Evolutionary conservation across 768 basidiomycete genomes (phyloP), one percentile per base, ranked within the genome.

Genomic region (Dioszegia hungarica): DNA sequence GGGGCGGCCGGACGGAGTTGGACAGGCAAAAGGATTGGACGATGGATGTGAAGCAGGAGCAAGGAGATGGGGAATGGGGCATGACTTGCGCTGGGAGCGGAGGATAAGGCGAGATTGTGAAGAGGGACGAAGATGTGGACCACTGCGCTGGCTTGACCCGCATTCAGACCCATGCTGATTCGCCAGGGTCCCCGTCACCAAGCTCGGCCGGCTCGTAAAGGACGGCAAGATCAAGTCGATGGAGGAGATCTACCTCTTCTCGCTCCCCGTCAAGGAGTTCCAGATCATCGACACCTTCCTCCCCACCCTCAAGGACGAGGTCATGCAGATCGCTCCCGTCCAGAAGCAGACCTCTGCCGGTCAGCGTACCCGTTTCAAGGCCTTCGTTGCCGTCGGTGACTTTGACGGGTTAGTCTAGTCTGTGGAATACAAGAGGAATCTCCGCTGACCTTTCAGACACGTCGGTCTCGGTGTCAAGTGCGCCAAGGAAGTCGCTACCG

Each of bases 181-280:
- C 22, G 8, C 3, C 68, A 92, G 90, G 92, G 86, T 86, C 61
- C 94, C 95, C 70, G 93, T 97, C 79, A 98, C 95, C 78, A 99
- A 98, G 79, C 88, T 99, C 67, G 95, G 95, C 60, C 93, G 95
- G 79, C 85, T 99, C 74, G 93, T 97, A 41, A 97, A 95, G 81
- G 95, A 98, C 72, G 94, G 94, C 68, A 98, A 98, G 82, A 97
- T 99, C 82, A 97, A 94, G 81, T 95, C 92, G 45, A 93, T 99
- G 85, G 95, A 99, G 78, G 95, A 99, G 78, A 97, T 98, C 79
- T 99, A 98, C 81, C 92, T 99, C 75, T 99, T 98, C 86, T 99
- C 95, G 25, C 88, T 99, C 63, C 93, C 94, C 60, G 89, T 99
- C 79, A 99, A 98, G 81, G 95, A 99, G 80, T 98, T 81, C 83